Evolutionary conservation across 2,329 filamentous ascomycete species (phyloP), one percentile per base, ranked within the genome.

Genomic region (Juglanconis oblonga): DNA sequence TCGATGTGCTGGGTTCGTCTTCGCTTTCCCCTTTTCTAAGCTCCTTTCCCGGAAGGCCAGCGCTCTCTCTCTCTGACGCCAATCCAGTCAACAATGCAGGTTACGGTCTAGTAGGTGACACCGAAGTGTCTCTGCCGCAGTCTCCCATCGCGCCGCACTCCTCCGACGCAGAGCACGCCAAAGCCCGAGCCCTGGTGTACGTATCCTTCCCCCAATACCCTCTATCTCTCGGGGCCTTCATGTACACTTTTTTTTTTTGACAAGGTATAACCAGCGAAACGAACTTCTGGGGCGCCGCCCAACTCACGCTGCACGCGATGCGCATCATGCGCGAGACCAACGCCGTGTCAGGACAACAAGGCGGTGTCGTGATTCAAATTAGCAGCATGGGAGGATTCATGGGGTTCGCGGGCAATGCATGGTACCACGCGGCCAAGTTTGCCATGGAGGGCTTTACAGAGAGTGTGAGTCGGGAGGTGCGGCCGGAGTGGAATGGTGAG

Each of bases 301-400:
- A 64, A 13, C 52, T 73, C 11, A 67, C 64, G 1, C 62, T 64
- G 9, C 65, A 67, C 8, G 70, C 70, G n/a, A 45, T 73, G 29
- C 63, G 65, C 49, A 59, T 71, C 14, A 68, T 73, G 65, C 67
- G 70, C 4, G 67, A 70, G 31, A 62, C 64, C 45, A 70, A 70
- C 50, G 55, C 66, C 10, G 31, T 8, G 1, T n/a, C 29, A 8
- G 77, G 54, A 47, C 64, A 63, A 36, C 65, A 67, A 50, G 82
- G 83, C 3, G 83, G 83, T 7, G 70, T 82, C 5, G 79, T 87
- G 11, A 71, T 84, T 42, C 81, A 86, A 61, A 69, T 86, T 44
- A 82, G 79, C 5, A 83, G 80, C 3, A 78, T 87, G 66, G 82
- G 80, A 4, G 77, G 77, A 0, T 73, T 69, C 56, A 60, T 69